Base-by-base conservation (phyloP, 2,329 filamentous ascomycete species). In the Phaeomoniella chlamydospora region DNA sequence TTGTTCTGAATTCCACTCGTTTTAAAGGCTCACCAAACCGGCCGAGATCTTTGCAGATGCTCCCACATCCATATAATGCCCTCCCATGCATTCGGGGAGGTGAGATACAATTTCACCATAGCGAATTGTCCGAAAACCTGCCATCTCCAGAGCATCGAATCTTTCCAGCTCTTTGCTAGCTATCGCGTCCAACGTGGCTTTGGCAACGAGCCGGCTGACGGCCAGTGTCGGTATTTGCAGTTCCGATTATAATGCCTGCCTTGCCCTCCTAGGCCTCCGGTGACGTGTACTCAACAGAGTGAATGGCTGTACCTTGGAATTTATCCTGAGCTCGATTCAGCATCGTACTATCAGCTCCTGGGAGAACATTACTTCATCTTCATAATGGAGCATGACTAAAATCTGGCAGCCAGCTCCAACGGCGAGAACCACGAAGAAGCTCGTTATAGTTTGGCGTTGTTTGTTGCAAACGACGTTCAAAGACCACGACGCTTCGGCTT, bases 1-100 rank as follows among this genome's bases (percentile, higher is more conserved):
- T 11, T 19, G 31, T 18, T 5, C n/a, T 32, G 6, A 3, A 19
- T n/a, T n/a, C n/a, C n/a, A n/a, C n/a, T n/a, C n/a, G n/a, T n/a
- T n/a, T n/a, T n/a, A n/a, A n/a, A n/a, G n/a, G n/a, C n/a, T n/a
- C n/a, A n/a, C n/a, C n/a, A n/a, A n/a, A n/a, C n/a, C 62, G 59
- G 4, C 59, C 50, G 6, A 57, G 48, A 29, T 67, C 34, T 60
- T 51, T 17, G 50, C 49, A 1, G 53, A 61, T 3, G 53, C 54
- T 1, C 64, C 64, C 15, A 64, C 57, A 38, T 68, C 63, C 34
- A 67, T 56, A 41, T 66, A 67, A 43, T 67, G 62, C 0, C 64
- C 62, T 3, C 64, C 64, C 18, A 57, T 51, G 2, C 60, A 55
- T 33, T 62, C 55, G 38, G 51, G 57, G 18, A 66, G 51, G 36